Evolutionary conservation across 768 basidiomycete species (phyloP), one percentile per base, ranked within the genome.

Genomic region (Leccinellum rugosiceps): DNA sequence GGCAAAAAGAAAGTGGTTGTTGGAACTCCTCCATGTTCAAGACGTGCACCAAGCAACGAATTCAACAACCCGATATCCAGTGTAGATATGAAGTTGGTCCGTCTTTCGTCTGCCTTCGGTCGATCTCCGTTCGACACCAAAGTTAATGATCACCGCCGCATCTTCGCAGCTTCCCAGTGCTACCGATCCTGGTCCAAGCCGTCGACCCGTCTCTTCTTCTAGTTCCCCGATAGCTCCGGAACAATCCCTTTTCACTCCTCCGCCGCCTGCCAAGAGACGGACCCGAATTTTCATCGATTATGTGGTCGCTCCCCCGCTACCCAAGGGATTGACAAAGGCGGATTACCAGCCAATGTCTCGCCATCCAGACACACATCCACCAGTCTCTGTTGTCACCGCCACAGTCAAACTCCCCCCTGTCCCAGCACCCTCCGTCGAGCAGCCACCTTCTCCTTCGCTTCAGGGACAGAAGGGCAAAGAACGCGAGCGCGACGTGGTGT

Each of bases 211-310:
- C 3, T n/a, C 57, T 17, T 58, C 58, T 15, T 31, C 2, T 15
- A 55, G 57, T 43, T 50, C 71, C 5, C 48, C 61, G 4, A 49
- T 61, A 19, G 52, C 45, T 23, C 44, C 5, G 3, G 53, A 64
- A 21, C 58, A 50, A 8, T 70, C 66, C 10, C 68, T 73, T 43
- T 72, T 72, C 49, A 72, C 71, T 0, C 72, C 72, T 25, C 68
- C 70, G 13, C 63, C 64, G 4, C 56, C 41, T 6, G 31, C 54
- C 7, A 63, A 46, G 48, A 58, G 32, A 50, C 70, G 58, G 1
- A 19, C 52, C 3, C 59, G 61, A 14, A 1, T 45, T 6, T 4
- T 58, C 32, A 30, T 73, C 3, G 58, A 64, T 46, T 47, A 65
- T 51, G 6, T 73, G 7, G 55, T 57, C 5, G 66, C 57, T 13